A percentile compares a stretch with the other conserved stretches of the same genome.
Evolutionary conservation across 2,329 filamentous ascomycete genomes (phyloP).

Genomic region (Aspergillus fijiensis): DNA sequence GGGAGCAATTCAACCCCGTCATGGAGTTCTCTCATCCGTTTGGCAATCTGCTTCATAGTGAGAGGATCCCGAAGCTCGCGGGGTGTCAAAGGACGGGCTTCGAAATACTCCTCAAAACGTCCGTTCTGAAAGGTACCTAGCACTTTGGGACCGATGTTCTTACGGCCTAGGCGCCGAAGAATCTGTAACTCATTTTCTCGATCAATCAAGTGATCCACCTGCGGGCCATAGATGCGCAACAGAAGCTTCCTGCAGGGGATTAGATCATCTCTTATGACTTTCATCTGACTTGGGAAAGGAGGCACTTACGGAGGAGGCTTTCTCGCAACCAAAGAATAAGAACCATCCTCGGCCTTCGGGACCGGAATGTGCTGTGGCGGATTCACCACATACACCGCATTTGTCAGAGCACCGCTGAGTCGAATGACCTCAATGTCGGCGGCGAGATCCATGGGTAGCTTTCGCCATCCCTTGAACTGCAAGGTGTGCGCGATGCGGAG

Average conservation of each 20-base stretch:
- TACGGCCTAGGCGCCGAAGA: conserved; percentile 78
- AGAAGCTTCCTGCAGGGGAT: conserved; percentile 64
- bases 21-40: conserved; percentile 94
- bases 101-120: conserved; percentile 91
- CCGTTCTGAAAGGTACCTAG: conserved; percentile 92
- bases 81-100: conserved; percentile 76
- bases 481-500: conserved; percentile 86
- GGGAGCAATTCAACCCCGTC: conserved; percentile 85
- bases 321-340: conserved; percentile 39
- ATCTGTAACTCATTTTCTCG: conserved; percentile 86
- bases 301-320: conserved; percentile 55
- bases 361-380: conserved; percentile 66
- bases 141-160: conserved; percentile 88
- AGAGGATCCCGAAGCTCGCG: conserved; percentile 75
- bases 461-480: conserved; percentile 86
- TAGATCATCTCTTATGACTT: not conserved
- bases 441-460: conserved; percentile 59
- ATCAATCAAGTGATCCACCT: conserved; percentile 94
- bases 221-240: conserved; percentile 87
- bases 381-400: conserved; percentile 91
- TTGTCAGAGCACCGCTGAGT: conserved; percentile 85
- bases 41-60: conserved; percentile 89
- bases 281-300: not conserved
- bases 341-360: conserved; percentile 40
- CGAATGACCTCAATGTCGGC: conserved; percentile 48